These are phyloP conservation scores for Phalaenopsis equestris DNA, from an alignment of 106 monocot species.

Conservation along the genomic window DNA sequence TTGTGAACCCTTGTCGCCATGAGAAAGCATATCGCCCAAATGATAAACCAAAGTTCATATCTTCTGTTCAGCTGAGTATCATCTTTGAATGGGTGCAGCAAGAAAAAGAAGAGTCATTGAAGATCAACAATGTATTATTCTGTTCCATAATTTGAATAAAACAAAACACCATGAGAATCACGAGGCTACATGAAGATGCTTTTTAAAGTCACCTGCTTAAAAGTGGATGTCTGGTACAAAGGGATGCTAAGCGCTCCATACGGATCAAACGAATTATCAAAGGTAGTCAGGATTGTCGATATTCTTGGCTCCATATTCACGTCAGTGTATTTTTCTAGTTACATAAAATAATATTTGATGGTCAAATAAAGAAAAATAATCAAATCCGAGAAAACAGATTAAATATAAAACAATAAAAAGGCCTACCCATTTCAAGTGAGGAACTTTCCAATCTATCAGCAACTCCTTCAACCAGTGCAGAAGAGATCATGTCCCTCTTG, in stretches of 20 bases:
- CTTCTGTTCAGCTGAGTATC: background rate
- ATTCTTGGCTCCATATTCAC: constrained; percentile 73
- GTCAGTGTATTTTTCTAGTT: constrained; percentile 17
- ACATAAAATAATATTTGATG: background rate
- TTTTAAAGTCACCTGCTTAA: constrained; percentile 61
- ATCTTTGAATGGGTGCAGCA: background rate
- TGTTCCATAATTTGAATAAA: background rate
- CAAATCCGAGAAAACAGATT: background rate
- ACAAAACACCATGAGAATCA: background rate
- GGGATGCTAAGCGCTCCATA: constrained; percentile 88
- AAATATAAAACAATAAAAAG: background rate
- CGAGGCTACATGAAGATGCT: background rate
- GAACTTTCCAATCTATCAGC: constrained; percentile 23
- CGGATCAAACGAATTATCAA: constrained; percentile 74
- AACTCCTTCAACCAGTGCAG: constrained; percentile 16
- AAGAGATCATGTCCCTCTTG: constrained; percentile 15
- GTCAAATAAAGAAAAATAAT: background rate
- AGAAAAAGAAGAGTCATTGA: background rate
- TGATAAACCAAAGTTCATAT: no score
- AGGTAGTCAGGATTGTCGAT: constrained; percentile 68
- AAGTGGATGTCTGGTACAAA: constrained; percentile 93
- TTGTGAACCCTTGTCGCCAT: no score
- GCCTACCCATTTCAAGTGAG: constrained; percentile 8
- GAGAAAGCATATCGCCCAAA: no score
- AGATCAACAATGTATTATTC: background rate